A percentile compares a stretch with the other conserved stretches of the same genome.
Evolutionary conservation across 352 stramenopile genomes (phyloP).

Genomic region (Globisporangium mamillatum): DNA sequence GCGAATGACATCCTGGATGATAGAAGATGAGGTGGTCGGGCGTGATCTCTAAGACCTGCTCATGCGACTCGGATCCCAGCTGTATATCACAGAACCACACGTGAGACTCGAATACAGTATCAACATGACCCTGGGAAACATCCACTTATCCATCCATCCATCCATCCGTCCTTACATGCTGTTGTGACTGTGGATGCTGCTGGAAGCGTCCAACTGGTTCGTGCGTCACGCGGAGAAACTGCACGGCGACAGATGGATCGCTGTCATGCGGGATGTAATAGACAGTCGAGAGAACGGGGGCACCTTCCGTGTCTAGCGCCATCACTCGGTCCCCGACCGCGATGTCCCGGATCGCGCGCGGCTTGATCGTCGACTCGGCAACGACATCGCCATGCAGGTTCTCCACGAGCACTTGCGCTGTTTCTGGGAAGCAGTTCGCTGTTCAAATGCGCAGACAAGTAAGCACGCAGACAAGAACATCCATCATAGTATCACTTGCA

Average conservation of each 20-base stretch:
- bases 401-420: conserved; percentile 32
- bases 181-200: not conserved
- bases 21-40: conserved; percentile 51
- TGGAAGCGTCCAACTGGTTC: conserved; percentile 14
- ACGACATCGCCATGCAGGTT: not conserved
- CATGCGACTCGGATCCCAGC: not conserved
- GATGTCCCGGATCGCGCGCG: conserved; percentile 26
- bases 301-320: conserved; percentile 36
- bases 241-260: conserved; percentile 4
- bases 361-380: conserved; percentile 13
- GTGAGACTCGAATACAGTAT: conserved; percentile 3
- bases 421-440: conserved; percentile 64
- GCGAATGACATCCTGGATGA: not conserved
- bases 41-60: conserved; percentile 35
- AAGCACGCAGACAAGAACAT: not conserved
- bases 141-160: not conserved
- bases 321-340: conserved; percentile 51
- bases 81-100: not conserved
- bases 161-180: not conserved
- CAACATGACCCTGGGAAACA: not conserved
- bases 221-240: conserved; percentile 36
- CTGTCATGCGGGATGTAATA: conserved; percentile 70
- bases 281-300: conserved; percentile 41
- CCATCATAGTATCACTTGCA: not conserved
- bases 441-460: not conserved